Evolutionary conservation across 2,329 filamentous ascomycete genomes (phyloP).

Genomic region (Epichloe brachyelytri): DNA sequence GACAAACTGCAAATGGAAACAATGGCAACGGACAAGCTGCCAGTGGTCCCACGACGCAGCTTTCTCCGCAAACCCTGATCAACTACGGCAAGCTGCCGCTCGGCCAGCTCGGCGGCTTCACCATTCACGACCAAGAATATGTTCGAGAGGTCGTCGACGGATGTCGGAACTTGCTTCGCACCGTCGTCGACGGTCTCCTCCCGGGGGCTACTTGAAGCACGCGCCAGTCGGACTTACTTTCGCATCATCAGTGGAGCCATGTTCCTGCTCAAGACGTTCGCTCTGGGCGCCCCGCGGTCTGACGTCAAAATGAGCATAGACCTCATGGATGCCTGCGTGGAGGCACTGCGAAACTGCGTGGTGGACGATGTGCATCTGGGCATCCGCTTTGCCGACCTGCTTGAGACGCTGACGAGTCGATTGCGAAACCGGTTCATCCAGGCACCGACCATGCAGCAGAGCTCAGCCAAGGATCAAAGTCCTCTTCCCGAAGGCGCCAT

Average conservation of each 20-base stretch:
- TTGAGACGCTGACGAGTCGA: slow-evolving; percentile 65
- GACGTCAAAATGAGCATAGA: slow-evolving; percentile 65
- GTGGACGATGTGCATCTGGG: slow-evolving; percentile 78
- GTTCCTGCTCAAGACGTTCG: slow-evolving; percentile 76
- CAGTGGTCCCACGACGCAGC: slow-evolving; percentile 14
- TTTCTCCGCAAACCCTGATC: slow-evolving; percentile 52
- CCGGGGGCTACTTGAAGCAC: slow-evolving; percentile 69
- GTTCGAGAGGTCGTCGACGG: slow-evolving; percentile 67
- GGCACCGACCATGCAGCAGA: slow-evolving; percentile 36
- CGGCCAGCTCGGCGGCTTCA: slow-evolving; percentile 50
- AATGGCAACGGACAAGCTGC: slow-evolving; percentile 19
- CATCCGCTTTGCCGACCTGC: slow-evolving; percentile 70
- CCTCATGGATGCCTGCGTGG: slow-evolving; percentile 62
- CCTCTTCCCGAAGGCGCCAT: slow-evolving; percentile 22
- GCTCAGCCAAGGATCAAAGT: slow-evolving; percentile 28
- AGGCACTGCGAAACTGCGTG: slow-evolving; percentile 62
- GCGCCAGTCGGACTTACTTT: slow-evolving; percentile 78
- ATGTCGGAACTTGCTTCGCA: slow-evolving; percentile 61
- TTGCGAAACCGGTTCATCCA: slow-evolving; percentile 63
- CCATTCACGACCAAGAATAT: slow-evolving; percentile 56
- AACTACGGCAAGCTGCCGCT: slow-evolving; percentile 53
- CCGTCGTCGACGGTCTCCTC: slow-evolving; percentile 63
- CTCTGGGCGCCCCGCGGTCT: slow-evolving; percentile 63
- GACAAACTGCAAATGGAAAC: slow-evolving; percentile 27
- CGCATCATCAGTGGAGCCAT: slow-evolving; percentile 76